Base-by-base conservation (phyloP, 345 rosid species). In the Triadica sebifera region DNA sequence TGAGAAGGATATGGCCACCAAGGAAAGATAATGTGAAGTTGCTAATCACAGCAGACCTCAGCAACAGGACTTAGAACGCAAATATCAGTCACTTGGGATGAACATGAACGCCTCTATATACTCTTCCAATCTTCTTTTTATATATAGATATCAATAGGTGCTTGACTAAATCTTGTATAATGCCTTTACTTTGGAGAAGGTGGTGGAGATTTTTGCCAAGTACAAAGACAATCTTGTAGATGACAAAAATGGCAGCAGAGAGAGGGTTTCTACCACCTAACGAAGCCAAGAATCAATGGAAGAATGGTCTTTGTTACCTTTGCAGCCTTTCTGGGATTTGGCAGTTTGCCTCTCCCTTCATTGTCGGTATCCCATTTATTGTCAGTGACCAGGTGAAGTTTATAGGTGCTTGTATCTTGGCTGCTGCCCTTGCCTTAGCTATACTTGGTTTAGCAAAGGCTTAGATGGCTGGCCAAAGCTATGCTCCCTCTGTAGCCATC, bases 341-440 rank as follows among this genome's bases (percentile, higher is more conserved):
- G 87, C 47, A 74, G 83, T 22, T 75, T 79, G 8, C 89, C 89
- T 4, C 83, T 84, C 53, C 81, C 11, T 86, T 80, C 83, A 74
- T 86, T 39, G 49, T 82, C 55, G 82, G 84, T n/a, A 70, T 82
- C 61, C 87, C 89, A 0, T 82, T 80, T 65, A 74, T 85, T 0
- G 17, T 80, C 53, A 70, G 65, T 37, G 79, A 86, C 76, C 25
- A 9, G 22, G 5, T 66, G 22, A 78, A 80, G 79, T 82, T 84
- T 22, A n/a, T 68, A 1, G 85, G 85, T 19, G 87, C 86, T 0
- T 82, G 89, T 67, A 15, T 74, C 12, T 61, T 84, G 65, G 79
- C 89, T 34, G 78, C 57, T n/a, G 25, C 78, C 15, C n/a, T n/a
- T n/a, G 78, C 89, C 13, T 77, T 86, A 19, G 75, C 80, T 9